phyloP scores from a whole-genome alignment of 768 basidiomycete genomes.

The Boletellus sp. region DNA sequence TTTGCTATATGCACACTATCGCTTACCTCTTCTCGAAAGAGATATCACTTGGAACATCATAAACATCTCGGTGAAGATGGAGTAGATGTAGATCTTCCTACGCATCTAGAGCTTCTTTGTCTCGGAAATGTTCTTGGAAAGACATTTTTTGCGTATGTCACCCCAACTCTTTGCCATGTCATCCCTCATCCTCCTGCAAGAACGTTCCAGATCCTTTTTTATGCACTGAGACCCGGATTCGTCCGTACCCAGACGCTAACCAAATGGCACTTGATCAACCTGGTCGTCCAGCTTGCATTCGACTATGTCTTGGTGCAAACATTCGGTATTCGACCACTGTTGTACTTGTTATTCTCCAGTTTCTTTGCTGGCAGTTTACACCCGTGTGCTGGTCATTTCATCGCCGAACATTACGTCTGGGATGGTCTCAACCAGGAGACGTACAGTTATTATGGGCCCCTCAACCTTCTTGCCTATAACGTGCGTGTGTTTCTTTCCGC shows the following conservation, averaged over 20 bases:
- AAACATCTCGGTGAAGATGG: constrained; percentile 95
- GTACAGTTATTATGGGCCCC: constrained; percentile 91
- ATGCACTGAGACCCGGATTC: constrained; percentile 92
- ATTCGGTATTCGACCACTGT: constrained; percentile 47
- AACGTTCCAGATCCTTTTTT: constrained; percentile 97
- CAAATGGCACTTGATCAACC: constrained; percentile 81
- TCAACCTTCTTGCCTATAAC: constrained; percentile 92
- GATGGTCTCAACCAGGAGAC: constrained; percentile 93
- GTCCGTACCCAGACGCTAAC: constrained; percentile 81
- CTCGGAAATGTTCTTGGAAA: constrained; percentile 97
- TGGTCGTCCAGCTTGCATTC: constrained; percentile 64
- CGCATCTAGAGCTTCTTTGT: constrained; percentile 74
- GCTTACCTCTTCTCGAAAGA: constrained; percentile 38
- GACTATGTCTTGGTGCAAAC: constrained; percentile 61
- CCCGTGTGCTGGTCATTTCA: constrained; percentile 96
- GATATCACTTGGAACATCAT: constrained; percentile 95
- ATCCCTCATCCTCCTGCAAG: constrained; percentile 38
- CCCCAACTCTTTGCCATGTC: not conserved
- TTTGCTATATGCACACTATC: not conserved
- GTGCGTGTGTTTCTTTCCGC: constrained; percentile 42
- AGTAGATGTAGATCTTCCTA: constrained; percentile 93
- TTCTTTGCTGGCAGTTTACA: constrained; percentile 98
- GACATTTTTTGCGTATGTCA: constrained; percentile 88
- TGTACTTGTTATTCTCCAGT: constrained; percentile 84
- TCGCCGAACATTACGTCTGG: constrained; percentile 96